phyloP scores from a whole-genome alignment of 139 green algal species.

The Micractinium conductrix region DNA sequence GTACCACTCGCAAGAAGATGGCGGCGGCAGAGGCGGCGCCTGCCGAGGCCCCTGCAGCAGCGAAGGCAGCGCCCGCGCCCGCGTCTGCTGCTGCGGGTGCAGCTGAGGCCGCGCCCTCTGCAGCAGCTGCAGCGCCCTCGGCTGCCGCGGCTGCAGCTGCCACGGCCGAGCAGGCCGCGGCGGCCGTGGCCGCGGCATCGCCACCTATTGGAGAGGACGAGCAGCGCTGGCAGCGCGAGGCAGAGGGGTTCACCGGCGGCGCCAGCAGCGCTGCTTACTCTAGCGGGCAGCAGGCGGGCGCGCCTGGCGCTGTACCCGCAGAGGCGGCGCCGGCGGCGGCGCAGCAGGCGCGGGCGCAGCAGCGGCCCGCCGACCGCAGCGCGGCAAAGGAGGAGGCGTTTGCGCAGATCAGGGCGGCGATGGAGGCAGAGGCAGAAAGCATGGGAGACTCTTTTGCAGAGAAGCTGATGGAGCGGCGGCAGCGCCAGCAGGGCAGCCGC shows the following conservation, averaged over 20 bases:
- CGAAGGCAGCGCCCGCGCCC: not conserved
- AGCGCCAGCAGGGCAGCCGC: not conserved
- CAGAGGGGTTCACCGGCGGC: not conserved
- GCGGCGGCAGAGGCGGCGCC: not conserved
- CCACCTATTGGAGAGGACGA: not conserved
- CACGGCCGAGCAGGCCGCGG: not conserved
- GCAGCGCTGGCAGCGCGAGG: not conserved
- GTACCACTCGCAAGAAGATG: not conserved
- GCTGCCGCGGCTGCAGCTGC: not conserved
- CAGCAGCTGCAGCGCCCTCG: not conserved
- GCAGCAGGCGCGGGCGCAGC: not conserved
- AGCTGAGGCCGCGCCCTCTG: not conserved
- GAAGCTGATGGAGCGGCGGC: not conserved
- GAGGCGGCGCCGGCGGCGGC: not conserved
- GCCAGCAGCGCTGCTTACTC: not conserved
- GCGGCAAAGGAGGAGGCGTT: not conserved
- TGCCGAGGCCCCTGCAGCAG: not conserved
- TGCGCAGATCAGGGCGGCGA: not conserved
- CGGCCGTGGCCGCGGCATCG: not conserved
- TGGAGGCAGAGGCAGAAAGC: not conserved
- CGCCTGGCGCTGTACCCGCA: not conserved
- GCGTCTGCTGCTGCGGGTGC: not conserved
- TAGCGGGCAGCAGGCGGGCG: not conserved
- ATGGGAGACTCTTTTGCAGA: not conserved
- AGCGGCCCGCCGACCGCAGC: not conserved